phyloP scores from a whole-genome alignment of 176 grass and related monocot species.

The Chloris gayana region DNA sequence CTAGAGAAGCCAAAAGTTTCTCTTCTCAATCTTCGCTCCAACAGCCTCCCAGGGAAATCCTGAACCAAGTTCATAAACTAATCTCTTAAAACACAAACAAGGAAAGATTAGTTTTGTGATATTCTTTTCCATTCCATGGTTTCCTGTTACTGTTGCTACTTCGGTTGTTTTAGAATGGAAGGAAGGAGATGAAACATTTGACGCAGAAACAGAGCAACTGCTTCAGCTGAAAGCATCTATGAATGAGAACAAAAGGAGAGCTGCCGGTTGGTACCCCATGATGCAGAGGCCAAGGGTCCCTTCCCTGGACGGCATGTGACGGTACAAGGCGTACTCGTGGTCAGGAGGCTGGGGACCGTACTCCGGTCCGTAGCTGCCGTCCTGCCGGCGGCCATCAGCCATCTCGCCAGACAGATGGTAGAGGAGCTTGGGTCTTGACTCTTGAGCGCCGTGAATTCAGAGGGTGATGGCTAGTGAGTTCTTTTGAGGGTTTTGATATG shows the following conservation, averaged over 20 bases:
- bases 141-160: no score
- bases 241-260: neutral
- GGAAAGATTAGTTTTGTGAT: neutral
- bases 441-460: neutral
- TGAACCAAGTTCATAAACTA: constrained; percentile 14
- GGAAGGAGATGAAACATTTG: neutral
- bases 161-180: neutral
- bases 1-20: constrained; percentile 7
- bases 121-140: neutral
- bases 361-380: constrained; percentile 37
- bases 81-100: neutral
- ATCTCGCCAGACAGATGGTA: neutral
- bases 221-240: neutral
- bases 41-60: constrained; percentile 8
- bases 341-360: constrained; percentile 26
- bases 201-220: neutral
- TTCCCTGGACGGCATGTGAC: constrained; percentile 19
- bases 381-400: neutral
- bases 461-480: neutral
- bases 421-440: neutral
- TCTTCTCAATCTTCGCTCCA: constrained; percentile 29
- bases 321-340: constrained; percentile 15
- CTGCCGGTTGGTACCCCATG: constrained; percentile 24
- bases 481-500: neutral
- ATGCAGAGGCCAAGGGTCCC: constrained; percentile 14